A percentile compares a stretch with the other conserved stretches of the same genome.
phyloP scores from a whole-genome alignment of 2,329 filamentous ascomycete species.

The Hypoxylon sp. region DNA sequence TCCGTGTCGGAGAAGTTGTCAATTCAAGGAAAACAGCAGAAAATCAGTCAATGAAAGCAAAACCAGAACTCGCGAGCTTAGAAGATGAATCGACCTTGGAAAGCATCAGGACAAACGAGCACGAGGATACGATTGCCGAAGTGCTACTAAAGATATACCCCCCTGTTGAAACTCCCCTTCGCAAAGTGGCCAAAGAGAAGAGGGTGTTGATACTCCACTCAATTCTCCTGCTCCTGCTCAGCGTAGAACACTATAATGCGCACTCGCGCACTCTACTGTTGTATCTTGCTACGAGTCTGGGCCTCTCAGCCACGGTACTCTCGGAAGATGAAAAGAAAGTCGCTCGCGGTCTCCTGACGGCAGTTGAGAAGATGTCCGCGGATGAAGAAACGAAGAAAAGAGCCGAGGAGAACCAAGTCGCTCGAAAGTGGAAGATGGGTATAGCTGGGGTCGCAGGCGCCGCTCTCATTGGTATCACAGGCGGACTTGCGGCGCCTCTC shows the following conservation, averaged over 20 bases:
- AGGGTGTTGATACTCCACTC: conserved; percentile 79
- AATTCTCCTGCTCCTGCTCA: conserved; percentile 79
- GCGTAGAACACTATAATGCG: conserved; percentile 82
- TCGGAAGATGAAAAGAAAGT: conserved; percentile 82
- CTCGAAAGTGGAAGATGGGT: conserved; percentile 81
- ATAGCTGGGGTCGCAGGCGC: conserved; percentile 59
- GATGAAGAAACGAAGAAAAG: conserved; percentile 75
- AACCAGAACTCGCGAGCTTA: conserved; percentile 32
- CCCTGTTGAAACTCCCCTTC: conserved; percentile 74
- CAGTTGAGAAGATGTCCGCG: conserved; percentile 76
- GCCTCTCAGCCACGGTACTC: conserved; percentile 75
- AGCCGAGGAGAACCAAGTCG: conserved; percentile 73
- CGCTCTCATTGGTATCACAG: conserved; percentile 79
- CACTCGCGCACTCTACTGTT: conserved; percentile 81
- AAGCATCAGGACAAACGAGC: conserved; percentile 37
- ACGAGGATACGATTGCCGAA: conserved; percentile 64
- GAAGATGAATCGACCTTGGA: conserved; percentile 14
- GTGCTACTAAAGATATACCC: conserved; percentile 69
- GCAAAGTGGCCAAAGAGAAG: conserved; percentile 71
- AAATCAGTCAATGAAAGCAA: conserved; percentile 43
- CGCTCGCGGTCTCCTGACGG: conserved; percentile 80
- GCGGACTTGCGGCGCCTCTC: conserved; percentile 83
- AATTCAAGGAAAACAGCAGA: conserved; percentile 47
- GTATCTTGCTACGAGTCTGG: conserved; percentile 77
- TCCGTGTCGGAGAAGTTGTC: conserved; percentile 52